Percentiles rank a stretch among this genome's conserved stretches.
These are phyloP conservation scores for Rhodotorula diobovata DNA, from an alignment of 768 basidiomycete genomes.

Conservation along the genomic window DNA sequence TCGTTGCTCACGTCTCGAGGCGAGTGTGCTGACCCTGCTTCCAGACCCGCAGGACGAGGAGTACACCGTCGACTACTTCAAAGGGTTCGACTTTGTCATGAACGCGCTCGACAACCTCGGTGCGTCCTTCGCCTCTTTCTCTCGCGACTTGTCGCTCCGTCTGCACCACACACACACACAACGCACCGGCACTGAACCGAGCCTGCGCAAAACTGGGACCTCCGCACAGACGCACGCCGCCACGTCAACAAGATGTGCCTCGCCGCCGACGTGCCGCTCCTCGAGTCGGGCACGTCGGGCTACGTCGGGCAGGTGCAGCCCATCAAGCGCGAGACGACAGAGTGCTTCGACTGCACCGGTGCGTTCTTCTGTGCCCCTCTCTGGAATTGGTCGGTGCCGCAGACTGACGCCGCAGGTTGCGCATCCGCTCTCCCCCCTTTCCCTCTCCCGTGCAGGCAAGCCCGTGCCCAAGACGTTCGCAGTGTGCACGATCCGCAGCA, in stretches of 20 bases:
- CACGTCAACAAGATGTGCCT: conserved; percentile 99
- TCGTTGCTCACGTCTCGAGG: neutral
- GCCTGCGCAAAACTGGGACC: too few relatives aligned
- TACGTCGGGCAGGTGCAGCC: conserved; percentile 97
- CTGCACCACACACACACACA: too few relatives aligned
- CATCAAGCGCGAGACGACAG: conserved; percentile 84
- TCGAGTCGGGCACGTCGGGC: conserved; percentile 94
- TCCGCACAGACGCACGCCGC: conserved; percentile 69
- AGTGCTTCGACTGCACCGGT: conserved; percentile 86
- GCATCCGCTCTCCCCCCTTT: too few relatives aligned
- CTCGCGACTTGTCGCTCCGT: neutral
- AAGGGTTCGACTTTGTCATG: conserved; percentile 81
- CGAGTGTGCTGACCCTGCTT: neutral
- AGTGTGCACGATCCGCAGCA: conserved; percentile 95
- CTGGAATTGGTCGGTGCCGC: neutral
- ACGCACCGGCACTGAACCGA: too few relatives aligned
- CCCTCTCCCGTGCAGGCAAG: conserved; percentile 52
- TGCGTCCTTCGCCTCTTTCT: neutral
- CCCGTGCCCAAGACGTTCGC: conserved; percentile 90
- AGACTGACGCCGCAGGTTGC: too few relatives aligned
- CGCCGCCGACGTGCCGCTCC: conserved; percentile 79
- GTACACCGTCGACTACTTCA: conserved; percentile 87
- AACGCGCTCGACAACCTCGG: conserved; percentile 89
- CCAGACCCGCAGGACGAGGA: conserved; percentile 28
- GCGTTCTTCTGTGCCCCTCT: neutral